Percentiles rank a stretch among this genome's conserved stretches.
These are phyloP conservation scores for Phaeodactylum tricornutum DNA, from an alignment of 108 stramenopile species.

Conservation along the genomic window DNA sequence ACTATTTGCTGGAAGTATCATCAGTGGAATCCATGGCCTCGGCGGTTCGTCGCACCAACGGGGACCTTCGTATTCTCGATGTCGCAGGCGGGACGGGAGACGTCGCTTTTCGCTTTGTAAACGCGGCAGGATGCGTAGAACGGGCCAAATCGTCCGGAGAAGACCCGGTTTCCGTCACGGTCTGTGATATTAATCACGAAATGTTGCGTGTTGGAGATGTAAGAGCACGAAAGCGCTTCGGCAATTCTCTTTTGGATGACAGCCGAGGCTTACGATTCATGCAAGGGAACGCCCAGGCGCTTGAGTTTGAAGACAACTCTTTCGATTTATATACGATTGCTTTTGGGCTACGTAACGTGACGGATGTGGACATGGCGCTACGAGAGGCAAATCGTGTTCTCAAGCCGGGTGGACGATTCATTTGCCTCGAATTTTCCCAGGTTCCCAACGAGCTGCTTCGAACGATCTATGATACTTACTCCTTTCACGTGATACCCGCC, in stretches of 20 bases:
- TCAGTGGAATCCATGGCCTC: constrained; percentile 51
- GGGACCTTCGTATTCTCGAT: constrained; percentile 61
- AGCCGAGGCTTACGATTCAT: constrained; percentile 46
- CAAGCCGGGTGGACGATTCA: constrained; percentile 94
- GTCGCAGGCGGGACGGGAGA: constrained; percentile 99
- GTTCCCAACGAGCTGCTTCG: constrained; percentile 59
- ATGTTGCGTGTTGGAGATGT: constrained; percentile 91
- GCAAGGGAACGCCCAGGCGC: constrained; percentile 91
- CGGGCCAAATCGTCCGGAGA: constrained; percentile 24
- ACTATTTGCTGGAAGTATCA: constrained; percentile 78
- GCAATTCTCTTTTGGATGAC: constrained; percentile 36
- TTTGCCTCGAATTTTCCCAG: constrained; percentile 95
- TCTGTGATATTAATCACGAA: constrained; percentile 94
- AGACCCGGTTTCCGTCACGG: constrained; percentile 75
- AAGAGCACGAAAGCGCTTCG: constrained; percentile 49
- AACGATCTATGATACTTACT: constrained; percentile 83
- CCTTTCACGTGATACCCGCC: constrained; percentile 89
- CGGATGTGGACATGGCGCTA: constrained; percentile 83
- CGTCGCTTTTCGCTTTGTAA: constrained; percentile 91
- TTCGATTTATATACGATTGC: constrained; percentile 98
- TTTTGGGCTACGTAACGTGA: constrained; percentile 97
- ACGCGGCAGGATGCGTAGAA: constrained; percentile 57
- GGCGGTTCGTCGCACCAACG: constrained; percentile 26
- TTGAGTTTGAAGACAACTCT: constrained; percentile 74
- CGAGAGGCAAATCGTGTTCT: constrained; percentile 82